Base-by-base conservation (phyloP, 176 grass and related monocot genomes). In the Rhynchospora pubera region DNA sequence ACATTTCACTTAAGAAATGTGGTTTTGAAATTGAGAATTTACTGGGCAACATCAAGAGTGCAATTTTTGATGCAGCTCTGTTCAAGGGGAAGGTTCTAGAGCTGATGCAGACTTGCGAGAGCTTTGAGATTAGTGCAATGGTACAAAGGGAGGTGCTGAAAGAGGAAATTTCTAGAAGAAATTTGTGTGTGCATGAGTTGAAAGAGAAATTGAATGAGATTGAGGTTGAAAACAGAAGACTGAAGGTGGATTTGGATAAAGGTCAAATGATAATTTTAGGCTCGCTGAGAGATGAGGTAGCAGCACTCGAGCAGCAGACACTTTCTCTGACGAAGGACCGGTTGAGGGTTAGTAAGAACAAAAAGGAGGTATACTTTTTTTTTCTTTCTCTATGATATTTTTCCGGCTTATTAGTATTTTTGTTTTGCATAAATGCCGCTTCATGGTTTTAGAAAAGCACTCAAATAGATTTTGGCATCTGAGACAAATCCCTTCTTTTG, bases 61-160 rank as follows among this genome's bases (percentile, higher is more conserved):
- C 89, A 50, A 95, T 84, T 26, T 88, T 93, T 67, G 92, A 88
- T 32, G 93, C 89, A 2, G 73, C 89, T 86, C 83, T 93, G 44
- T 95, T 95, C 83, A 91, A 91, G 86, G 91, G 93, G 76, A 95
- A 99, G 62, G 86, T 99, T 26, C 60, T 90, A 70, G 93, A 99
- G 65, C 87, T 95, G 74, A 91, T 89, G 2, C 58, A 84, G 30
- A 70, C 86, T 62, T 99, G 96, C 0, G 92, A 99, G 76, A 93
- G 89, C 68, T 90, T 90, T 67, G 92, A 99, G 80, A 99, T 93
- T 72, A 91, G 89, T 78, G 87, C 87, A 6, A 90, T 93, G 91
- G 85, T 93, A 5, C 91, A 95, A 30, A 95, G 82, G 80, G 87
- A 95, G 83, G 91, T 93, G 12, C 59, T 99, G 82, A 91, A 90